A percentile compares a stretch with the other conserved stretches of the same genome.
Evolutionary conservation across 208 protist species (phyloP).

Genomic region (Sergeia podlipaevii): DNA sequence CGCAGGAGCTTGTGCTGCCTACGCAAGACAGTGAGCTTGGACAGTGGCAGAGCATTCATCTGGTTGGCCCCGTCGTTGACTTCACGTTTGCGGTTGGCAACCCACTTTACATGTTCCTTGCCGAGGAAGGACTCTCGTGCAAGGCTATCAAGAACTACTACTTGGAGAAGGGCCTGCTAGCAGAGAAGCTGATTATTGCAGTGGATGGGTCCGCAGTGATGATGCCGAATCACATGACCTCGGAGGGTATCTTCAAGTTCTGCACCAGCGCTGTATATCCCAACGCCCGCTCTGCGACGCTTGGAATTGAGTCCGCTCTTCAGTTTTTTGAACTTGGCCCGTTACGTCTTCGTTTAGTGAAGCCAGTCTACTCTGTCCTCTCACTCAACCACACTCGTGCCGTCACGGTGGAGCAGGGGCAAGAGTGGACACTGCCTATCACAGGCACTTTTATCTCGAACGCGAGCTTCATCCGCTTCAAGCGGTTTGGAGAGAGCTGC

Average conservation of each 20-base stretch:
- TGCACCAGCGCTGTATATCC: constrained; percentile 61
- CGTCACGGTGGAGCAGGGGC: constrained; percentile 64
- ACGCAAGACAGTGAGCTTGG: constrained; percentile 41
- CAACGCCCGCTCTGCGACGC: constrained; percentile 14
- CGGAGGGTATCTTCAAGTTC: constrained; percentile 45
- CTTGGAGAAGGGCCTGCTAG: constrained; percentile 22
- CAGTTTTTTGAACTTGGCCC: constrained; percentile 52
- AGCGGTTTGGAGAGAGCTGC: constrained; percentile 23
- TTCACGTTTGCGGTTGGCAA: constrained; percentile 38
- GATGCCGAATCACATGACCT: constrained; percentile 37
- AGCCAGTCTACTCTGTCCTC: constrained; percentile 56
- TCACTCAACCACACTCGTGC: constrained; percentile 49
- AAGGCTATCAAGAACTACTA: constrained; percentile 42
- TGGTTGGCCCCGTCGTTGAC: constrained; percentile 53
- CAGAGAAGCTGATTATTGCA: constrained; percentile 33
- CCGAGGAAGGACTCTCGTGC: constrained; percentile 34
- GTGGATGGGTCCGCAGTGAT: constrained; percentile 56
- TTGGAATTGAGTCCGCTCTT: constrained; percentile 41
- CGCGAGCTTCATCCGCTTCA: constrained; percentile 43
- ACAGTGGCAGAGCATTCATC: constrained; percentile 46
- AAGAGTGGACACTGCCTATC: constrained; percentile 63
- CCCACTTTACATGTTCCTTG: constrained; percentile 63
- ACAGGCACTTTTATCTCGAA: constrained; percentile 53
- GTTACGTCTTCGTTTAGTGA: constrained; percentile 36
- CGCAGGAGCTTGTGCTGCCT: constrained; percentile 26